These are phyloP conservation scores for Vachellia pachyceras DNA, from an alignment of 306 rosid genomes.

Conservation along the genomic window DNA sequence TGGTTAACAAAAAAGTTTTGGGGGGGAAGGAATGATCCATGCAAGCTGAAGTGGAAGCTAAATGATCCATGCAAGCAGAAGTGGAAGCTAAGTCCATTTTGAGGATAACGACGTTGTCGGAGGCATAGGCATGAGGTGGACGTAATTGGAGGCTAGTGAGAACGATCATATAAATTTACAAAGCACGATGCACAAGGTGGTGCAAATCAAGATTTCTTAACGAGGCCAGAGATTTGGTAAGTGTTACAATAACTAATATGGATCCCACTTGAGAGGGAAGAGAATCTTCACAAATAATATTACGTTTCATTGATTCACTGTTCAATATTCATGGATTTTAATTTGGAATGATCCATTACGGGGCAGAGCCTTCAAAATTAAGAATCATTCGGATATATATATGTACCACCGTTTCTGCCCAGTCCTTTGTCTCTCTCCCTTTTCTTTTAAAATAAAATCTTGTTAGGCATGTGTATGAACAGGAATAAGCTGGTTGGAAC, in stretches of 20 bases:
- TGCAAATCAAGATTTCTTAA: too few relatives aligned
- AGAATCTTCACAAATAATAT: not conserved
- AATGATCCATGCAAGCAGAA: not conserved
- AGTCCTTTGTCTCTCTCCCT: not conserved
- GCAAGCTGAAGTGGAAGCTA: not conserved
- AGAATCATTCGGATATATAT: not conserved
- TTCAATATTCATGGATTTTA: not conserved
- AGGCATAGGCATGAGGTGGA: not conserved
- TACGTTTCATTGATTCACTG: not conserved
- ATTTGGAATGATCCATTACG: not conserved
- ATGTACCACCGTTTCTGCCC: not conserved
- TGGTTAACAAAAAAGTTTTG: not conserved
- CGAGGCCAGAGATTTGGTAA: too few relatives aligned
- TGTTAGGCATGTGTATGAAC: not conserved
- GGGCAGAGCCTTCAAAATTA: not conserved
- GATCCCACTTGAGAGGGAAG: not conserved
- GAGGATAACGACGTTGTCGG: not conserved
- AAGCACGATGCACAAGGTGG: not conserved
- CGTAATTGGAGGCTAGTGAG: constrained; percentile 18
- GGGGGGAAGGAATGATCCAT: not conserved
- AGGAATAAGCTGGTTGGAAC: not conserved
- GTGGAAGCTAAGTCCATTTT: constrained; percentile 5
- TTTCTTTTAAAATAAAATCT: too few relatives aligned
- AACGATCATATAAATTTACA: constrained; percentile 36
- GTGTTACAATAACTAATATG: not conserved